Conservation (phyloP, 208 protist species). For the Phytomonas francai region DNA sequence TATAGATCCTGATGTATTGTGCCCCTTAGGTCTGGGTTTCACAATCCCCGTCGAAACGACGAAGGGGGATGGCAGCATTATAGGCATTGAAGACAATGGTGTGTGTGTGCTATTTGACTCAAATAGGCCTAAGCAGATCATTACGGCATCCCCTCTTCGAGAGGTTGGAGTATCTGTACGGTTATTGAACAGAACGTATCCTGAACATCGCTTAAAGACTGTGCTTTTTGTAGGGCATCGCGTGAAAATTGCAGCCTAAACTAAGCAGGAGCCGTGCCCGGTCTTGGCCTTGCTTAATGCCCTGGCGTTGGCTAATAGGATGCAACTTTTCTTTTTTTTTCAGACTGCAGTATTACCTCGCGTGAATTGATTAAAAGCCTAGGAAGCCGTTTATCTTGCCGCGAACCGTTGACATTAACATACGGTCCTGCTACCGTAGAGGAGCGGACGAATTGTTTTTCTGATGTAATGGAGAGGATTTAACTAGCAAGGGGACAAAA, state of each 20-base stretch:
- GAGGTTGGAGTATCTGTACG: not conserved
- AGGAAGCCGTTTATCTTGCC: slow-evolving; percentile 5
- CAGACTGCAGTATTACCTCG: slow-evolving; percentile 11
- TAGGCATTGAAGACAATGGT: not conserved
- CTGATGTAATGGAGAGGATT: not conserved
- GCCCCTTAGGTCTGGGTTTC: not conserved
- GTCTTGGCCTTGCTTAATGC: slow-evolving; percentile 37
- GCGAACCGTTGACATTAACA: not conserved
- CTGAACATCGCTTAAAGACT: slow-evolving; percentile 24
- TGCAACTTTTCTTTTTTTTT: slow-evolving; percentile 9
- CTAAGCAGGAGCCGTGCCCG: slow-evolving; percentile 32
- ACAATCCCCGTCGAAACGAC: not conserved
- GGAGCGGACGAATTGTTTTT: not conserved
- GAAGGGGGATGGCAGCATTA: not conserved
- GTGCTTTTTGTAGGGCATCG: slow-evolving; percentile 16
- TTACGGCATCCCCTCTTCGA: not conserved
- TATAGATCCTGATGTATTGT: not conserved
- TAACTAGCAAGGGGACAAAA: not conserved
- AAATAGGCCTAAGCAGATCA: not conserved
- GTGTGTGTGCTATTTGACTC: not conserved
- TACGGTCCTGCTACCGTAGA: not conserved
- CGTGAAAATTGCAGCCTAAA: slow-evolving; percentile 28
- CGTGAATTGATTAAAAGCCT: not conserved
- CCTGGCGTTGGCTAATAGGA: slow-evolving; percentile 14
- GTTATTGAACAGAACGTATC: not conserved